A percentile compares a stretch with the other conserved stretches of the same genome.
Conservation (phyloP, 176 grass and related monocot genomes). For the barley (Hordeum vulgare) region DNA sequence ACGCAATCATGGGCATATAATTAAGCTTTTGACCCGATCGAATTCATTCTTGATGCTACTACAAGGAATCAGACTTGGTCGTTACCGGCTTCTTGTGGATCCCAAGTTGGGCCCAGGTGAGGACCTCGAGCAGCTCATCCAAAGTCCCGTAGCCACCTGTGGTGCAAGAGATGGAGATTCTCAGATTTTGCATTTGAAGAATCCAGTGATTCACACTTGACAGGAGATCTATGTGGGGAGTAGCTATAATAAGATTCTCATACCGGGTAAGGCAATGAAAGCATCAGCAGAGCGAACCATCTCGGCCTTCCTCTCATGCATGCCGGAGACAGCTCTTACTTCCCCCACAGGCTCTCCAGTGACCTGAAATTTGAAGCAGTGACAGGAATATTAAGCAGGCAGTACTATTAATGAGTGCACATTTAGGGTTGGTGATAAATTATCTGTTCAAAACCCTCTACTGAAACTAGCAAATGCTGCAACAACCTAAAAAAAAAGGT, state of each 20-base stretch:
- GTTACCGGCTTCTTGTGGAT: constrained; percentile 96
- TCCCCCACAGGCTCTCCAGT: constrained; percentile 76
- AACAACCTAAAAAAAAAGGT: neutral
- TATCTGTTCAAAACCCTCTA: neutral
- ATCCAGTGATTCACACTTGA: too few species aligned
- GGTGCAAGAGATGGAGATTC: neutral
- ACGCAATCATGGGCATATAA: neutral
- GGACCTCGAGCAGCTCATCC: constrained; percentile 85
- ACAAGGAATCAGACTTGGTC: constrained; percentile 23
- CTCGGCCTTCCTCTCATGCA: constrained; percentile 95
- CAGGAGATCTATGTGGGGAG: neutral
- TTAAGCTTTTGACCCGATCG: neutral
- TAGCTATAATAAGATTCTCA: too few species aligned
- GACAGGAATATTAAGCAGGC: constrained; percentile 1
- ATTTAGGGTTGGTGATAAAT: neutral
- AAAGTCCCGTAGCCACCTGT: constrained; percentile 90
- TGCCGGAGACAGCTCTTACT: constrained; percentile 76
- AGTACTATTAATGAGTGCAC: neutral
- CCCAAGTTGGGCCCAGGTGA: constrained; percentile 90
- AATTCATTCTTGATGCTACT: neutral
- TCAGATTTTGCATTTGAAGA: too few species aligned
- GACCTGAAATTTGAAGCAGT: constrained; percentile 37
- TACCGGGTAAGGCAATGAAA: constrained; percentile 93
- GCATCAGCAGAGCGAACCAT: constrained; percentile 92
- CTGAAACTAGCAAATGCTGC: constrained; percentile 1